These are phyloP conservation scores for Mycena pura DNA, from an alignment of 768 basidiomycete genomes.

Conservation along the genomic window DNA sequence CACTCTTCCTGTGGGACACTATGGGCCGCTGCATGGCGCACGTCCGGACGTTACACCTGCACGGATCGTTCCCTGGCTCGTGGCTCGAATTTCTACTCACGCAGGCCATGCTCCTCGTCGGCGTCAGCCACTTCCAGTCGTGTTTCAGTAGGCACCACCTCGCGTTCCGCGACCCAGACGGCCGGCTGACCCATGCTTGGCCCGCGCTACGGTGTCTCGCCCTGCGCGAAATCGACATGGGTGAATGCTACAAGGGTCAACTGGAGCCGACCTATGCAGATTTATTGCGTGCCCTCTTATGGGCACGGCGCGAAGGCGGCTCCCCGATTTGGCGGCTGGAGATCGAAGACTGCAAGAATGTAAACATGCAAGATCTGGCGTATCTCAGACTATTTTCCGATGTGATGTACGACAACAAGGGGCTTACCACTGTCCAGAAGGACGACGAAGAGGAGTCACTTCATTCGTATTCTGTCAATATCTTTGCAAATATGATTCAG, in stretches of 20 bases:
- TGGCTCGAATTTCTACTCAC: conserved; percentile 22
- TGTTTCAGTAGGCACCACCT: conserved; percentile 8
- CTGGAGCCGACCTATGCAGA: neutral
- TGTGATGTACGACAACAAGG: conserved; percentile 2
- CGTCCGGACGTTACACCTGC: conserved; percentile 16
- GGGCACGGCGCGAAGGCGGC: conserved; percentile 17
- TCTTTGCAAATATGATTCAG: conserved; percentile 1
- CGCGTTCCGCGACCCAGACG: conserved; percentile 13
- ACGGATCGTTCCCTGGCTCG: conserved; percentile 2
- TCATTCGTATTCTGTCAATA: neutral
- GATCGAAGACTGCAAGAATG: conserved; percentile 10
- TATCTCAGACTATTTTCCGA: conserved; percentile 12
- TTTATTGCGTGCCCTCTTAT: conserved; percentile 16
- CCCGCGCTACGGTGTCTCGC: conserved; percentile 15
- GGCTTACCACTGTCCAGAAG: neutral
- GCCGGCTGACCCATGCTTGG: conserved; percentile 12
- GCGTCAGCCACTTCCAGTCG: conserved; percentile 17
- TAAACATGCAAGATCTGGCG: conserved; percentile 3
- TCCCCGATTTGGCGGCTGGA: conserved; percentile 22
- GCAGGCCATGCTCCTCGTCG: conserved; percentile 24
- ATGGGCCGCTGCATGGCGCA: conserved; percentile 6
- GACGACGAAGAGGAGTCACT: neutral
- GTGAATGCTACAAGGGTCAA: neutral
- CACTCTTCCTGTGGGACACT: conserved; percentile 5
- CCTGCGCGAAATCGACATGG: conserved; percentile 16